Evolutionary conservation across 1,284 basidiomycete species (phyloP), one percentile per base, ranked within the genome.

Genomic region (Rhodotorula sp.): DNA sequence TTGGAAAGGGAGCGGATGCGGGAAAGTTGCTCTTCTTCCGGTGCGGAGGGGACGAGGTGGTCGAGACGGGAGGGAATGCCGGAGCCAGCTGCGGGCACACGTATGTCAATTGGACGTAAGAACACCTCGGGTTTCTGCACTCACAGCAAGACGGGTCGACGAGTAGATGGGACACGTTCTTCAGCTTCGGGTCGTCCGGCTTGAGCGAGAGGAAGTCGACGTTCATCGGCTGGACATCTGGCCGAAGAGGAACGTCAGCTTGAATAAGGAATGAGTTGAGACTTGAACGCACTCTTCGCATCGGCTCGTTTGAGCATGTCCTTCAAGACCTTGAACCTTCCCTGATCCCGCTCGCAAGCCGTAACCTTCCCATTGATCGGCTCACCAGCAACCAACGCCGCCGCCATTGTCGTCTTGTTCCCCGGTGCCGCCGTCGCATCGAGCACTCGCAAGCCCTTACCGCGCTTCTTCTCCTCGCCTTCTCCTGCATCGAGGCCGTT

Each of bases 341-440:
- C 86, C 56, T 84, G 84, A 79, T 94, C 91, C 64, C 88, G 84
- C 80, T 96, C 94, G 76, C 94, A 94, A 0, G 94, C 94, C 75
- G 87, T 88, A 11, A 95, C 92, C 81, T 88, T 91, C 71, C 92
- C 91, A 76, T 85, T 59, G 32, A 66, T 55, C 53, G 48, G 39
- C 10, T 66, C 64, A 2, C 47, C 84, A 74, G 83, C 79, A 89
- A 95, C 92, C 51, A 98, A 82, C 17, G 94, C 91, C 71, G 90
- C 90, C 20, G 99, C 82, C 80, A 96, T 92, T 9, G 91, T 91
- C 0, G 96, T 99, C 83, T 99, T 99, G 82, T 99, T 99, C 0
- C 96, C 96, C 0, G 95, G 96, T 0, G 96, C 95, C 54, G 94
- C 90, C 36, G 94, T 99, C 8, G 92, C 94, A 80, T 99, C 96